phyloP scores from a whole-genome alignment of 495 filamentous ascomycete genomes.

The Clavariopsis aquatica region DNA sequence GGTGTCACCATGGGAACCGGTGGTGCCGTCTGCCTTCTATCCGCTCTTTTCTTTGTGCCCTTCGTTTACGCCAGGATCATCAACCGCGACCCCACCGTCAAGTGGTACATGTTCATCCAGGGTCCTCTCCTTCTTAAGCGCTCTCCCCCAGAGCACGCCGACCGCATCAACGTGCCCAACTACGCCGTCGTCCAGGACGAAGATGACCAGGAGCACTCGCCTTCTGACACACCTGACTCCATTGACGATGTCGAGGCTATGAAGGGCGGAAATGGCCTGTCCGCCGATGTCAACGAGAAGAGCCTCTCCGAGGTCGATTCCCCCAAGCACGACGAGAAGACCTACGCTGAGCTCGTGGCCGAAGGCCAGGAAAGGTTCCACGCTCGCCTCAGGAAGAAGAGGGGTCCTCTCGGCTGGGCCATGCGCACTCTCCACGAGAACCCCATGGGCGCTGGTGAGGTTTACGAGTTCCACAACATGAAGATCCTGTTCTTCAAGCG shows the following conservation, averaged over 20 bases:
- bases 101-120: conserved; percentile 55
- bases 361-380: conserved; percentile 54
- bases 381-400: conserved; percentile 56
- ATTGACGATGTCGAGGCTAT: conserved; percentile 26
- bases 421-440: conserved; percentile 70
- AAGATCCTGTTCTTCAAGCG: conserved; percentile 55
- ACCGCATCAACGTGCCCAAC: conserved; percentile 46
- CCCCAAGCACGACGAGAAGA: conserved; percentile 45
- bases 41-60: conserved; percentile 62
- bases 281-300: conserved; percentile 50
- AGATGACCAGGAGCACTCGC: conserved; percentile 45
- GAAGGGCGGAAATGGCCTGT: conserved; percentile 28
- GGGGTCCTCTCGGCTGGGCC: conserved; percentile 68
- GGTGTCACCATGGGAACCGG: conserved; percentile 59
- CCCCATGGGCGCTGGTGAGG: conserved; percentile 64
- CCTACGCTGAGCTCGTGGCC: conserved; percentile 59
- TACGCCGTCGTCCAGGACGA: conserved; percentile 56
- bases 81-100: conserved; percentile 56
- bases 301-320: conserved; percentile 34
- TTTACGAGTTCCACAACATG: conserved; percentile 70
- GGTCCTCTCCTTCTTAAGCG: conserved; percentile 55
- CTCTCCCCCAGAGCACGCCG: conserved; percentile 8
- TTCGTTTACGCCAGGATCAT: conserved; percentile 57
- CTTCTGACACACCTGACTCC: conserved; percentile 27
- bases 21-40: conserved; percentile 53